These are phyloP conservation scores for Lipomyces mesembrius DNA, from an alignment of 805 yeast species.

Conservation along the genomic window DNA sequence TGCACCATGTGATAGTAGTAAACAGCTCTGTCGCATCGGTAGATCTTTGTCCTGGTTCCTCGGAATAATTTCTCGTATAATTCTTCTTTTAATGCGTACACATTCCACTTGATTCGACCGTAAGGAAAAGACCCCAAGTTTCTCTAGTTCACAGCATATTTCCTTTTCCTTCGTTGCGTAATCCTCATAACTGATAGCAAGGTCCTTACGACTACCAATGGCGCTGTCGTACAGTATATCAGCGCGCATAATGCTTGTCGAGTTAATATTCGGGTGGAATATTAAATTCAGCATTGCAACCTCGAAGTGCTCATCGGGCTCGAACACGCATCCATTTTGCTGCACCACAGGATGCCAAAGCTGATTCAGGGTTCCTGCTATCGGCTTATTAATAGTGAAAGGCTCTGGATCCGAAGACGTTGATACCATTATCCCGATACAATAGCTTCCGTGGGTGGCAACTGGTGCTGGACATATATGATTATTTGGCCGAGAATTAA, in stretches of 20 bases:
- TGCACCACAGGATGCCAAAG: constrained; percentile 14
- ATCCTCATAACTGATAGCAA: neutral
- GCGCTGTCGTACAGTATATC: constrained; percentile 57
- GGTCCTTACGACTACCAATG: neutral
- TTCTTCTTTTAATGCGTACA: constrained; percentile 42
- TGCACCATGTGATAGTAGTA: constrained; percentile 47
- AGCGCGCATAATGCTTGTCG: constrained; percentile 87
- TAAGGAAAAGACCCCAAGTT: neutral
- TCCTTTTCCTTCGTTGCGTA: neutral
- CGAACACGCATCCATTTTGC: constrained; percentile 14
- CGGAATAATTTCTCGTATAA: constrained; percentile 88
- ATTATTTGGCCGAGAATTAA: neutral
- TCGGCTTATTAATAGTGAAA: neutral
- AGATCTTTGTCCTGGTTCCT: constrained; percentile 86
- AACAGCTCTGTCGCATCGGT: constrained; percentile 83
- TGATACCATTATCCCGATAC: neutral
- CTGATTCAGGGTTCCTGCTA: neutral
- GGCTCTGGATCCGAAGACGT: neutral
- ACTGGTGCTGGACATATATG: neutral
- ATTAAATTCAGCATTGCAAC: constrained; percentile 76
- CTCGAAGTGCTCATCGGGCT: constrained; percentile 53
- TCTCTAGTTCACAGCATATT: constrained; percentile 4
- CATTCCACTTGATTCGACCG: neutral
- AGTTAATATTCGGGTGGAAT: constrained; percentile 82
- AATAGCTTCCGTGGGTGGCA: neutral